Conservation (phyloP, 768 basidiomycete genomes). For the Trametes elegans region DNA sequence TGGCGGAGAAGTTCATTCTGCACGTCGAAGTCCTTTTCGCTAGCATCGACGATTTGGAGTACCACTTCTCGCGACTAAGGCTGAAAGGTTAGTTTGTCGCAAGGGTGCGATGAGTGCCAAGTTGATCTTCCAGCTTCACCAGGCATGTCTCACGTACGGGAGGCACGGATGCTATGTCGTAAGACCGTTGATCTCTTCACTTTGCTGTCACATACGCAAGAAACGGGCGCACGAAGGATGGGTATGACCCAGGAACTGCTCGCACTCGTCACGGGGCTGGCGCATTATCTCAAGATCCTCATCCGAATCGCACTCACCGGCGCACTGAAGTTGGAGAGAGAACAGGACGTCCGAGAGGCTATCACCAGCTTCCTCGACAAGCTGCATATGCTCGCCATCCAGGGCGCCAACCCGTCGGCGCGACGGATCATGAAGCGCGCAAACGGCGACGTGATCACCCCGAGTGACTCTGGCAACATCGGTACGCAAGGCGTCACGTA, state of each 20-base stretch:
- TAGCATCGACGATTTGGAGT: conserved; percentile 94
- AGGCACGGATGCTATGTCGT: conserved; percentile 97
- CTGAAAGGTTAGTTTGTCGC: conserved; percentile 85
- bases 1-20: conserved; percentile 98
- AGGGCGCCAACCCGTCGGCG: conserved; percentile 78
- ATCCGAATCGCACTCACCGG: conserved; percentile 97
- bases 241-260: conserved; percentile 97
- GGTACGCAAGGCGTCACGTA: conserved; percentile 89
- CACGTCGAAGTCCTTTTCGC: conserved; percentile 98
- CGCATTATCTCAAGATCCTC: conserved; percentile 98
- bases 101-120: no score
- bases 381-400: conserved; percentile 85
- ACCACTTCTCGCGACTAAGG: conserved; percentile 72
- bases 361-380: conserved; percentile 91
- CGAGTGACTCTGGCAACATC: conserved; percentile 45
- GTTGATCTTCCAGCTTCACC: not conserved
- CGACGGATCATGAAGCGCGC: conserved; percentile 73
- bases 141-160: conserved; percentile 98
- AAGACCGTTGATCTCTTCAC: conserved; percentile 99
- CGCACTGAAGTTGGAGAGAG: conserved; percentile 91
- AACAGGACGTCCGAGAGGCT: conserved; percentile 77
- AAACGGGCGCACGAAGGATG: conserved; percentile 86
- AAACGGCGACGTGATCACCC: conserved; percentile 55
- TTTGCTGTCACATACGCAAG: conserved; percentile 91
- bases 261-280: conserved; percentile 96